Evolutionary conservation across 1,139 yeast genomes (phyloP).

Genomic region (Pichia norvegensis): DNA sequence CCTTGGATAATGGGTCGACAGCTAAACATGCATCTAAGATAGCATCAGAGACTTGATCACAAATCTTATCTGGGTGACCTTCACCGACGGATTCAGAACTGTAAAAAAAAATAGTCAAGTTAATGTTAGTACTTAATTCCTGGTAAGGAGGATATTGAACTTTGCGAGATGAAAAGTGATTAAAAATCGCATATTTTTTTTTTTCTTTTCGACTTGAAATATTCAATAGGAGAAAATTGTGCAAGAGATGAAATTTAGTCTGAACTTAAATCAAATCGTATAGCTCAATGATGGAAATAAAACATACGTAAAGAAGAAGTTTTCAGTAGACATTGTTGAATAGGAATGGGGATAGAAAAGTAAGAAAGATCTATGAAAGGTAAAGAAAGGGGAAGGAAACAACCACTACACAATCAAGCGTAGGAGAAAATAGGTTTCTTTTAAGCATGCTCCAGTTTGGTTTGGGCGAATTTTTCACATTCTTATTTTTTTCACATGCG

Average conservation of each 20-base stretch:
- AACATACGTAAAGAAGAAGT: conserved; percentile 27
- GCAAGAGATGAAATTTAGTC: too few relatives aligned
- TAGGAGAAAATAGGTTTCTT: not conserved
- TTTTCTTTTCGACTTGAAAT: not conserved
- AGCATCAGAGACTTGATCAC: conserved; percentile 99
- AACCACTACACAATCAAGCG: not conserved
- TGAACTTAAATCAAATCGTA: not conserved
- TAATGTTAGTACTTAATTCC: not conserved
- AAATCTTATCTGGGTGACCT: conserved; percentile 99
- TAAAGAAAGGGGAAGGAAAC: not conserved
- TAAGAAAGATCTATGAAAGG: not conserved
- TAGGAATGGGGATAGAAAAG: not conserved
- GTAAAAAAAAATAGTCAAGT: conserved; percentile 51
- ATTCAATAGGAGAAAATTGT: not conserved
- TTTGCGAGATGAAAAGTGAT: not conserved
- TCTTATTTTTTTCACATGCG: not conserved
- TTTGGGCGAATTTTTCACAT: not conserved
- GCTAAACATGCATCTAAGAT: conserved; percentile 95
- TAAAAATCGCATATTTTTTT: not conserved
- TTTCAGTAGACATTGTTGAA: conserved; percentile 22
- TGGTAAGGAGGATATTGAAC: not conserved
- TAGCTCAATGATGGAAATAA: not conserved
- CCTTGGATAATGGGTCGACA: conserved; percentile 95
- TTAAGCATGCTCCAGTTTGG: not conserved
- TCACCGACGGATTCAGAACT: conserved; percentile 97